Evolutionary conservation across 2,329 filamentous ascomycete genomes (phyloP).

Genomic region (Furcasterigmium furcatum): DNA sequence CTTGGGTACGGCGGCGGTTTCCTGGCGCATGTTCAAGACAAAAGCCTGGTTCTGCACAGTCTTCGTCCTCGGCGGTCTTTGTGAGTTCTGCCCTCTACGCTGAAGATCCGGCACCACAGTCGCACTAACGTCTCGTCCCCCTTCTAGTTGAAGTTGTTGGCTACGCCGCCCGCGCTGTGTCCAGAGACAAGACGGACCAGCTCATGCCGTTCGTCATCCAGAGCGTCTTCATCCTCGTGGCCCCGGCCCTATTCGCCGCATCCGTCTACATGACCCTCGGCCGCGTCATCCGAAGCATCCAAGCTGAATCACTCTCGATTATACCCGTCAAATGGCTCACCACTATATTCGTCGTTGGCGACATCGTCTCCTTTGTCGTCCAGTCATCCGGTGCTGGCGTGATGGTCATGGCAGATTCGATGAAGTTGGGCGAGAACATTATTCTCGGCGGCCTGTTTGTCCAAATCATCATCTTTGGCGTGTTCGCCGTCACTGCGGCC

Average conservation of each 20-base stretch:
- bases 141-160: background rate
- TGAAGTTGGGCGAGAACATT: constrained; percentile 37
- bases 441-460: constrained; percentile 51
- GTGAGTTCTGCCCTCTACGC: constrained; percentile 1
- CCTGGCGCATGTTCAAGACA: constrained; percentile 31
- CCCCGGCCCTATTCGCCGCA: constrained; percentile 38
- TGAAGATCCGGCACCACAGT: background rate
- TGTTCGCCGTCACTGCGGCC: constrained; percentile 45
- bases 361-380: constrained; percentile 38
- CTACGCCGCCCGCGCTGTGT: constrained; percentile 9
- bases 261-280: constrained; percentile 44
- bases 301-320: constrained; percentile 33
- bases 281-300: constrained; percentile 29
- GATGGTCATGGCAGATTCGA: constrained; percentile 8
- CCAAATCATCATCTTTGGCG: constrained; percentile 52
- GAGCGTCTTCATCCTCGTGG: constrained; percentile 28
- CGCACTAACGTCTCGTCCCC: background rate
- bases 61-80: constrained; percentile 9
- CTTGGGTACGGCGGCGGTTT: constrained; percentile 31
- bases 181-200: constrained; percentile 20
- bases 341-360: constrained; percentile 45
- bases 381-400: constrained; percentile 18
- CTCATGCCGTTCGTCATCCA: constrained; percentile 32
- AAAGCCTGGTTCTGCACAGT: constrained; percentile 12
- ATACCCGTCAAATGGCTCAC: constrained; percentile 40